A percentile compares a stretch with the other conserved stretches of the same genome.
phyloP scores from a whole-genome alignment of 805 yeast genomes.

The Candida yuanshanica region DNA sequence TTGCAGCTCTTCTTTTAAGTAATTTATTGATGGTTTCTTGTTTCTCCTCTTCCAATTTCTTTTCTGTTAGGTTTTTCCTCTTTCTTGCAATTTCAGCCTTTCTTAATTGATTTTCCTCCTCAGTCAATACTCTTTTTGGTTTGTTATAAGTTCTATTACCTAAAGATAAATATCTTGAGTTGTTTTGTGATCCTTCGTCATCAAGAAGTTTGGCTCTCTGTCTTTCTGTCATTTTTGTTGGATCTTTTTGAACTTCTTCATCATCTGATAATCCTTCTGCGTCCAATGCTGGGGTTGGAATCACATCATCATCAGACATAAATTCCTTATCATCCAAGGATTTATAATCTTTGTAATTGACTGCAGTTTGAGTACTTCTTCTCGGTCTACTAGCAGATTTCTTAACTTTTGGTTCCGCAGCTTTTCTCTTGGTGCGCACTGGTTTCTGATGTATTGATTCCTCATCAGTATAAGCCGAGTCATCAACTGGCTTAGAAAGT shows the following conservation, averaged over 20 bases:
- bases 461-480: conserved; percentile 1
- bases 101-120: conserved; percentile 75
- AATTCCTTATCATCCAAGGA: conserved; percentile 12
- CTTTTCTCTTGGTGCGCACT: not conserved
- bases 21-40: conserved; percentile 85
- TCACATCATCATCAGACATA: conserved; percentile 13
- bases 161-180: conserved; percentile 10
- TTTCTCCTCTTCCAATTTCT: conserved; percentile 86
- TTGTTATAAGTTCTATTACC: conserved; percentile 23
- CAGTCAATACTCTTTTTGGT: conserved; percentile 55
- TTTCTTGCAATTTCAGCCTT: conserved; percentile 86
- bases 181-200: not conserved
- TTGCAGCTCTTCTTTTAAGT: conserved; percentile 76
- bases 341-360: conserved; percentile 1
- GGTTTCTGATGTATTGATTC: not conserved
- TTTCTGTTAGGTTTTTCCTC: conserved; percentile 77
- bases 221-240: conserved; percentile 25
- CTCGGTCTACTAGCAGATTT: conserved; percentile 1
- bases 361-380: conserved; percentile 1
- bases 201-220: conserved; percentile 19
- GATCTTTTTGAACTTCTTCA: conserved; percentile 15
- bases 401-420: not conserved
- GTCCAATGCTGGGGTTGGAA: conserved; percentile 22
- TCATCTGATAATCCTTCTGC: conserved; percentile 20
- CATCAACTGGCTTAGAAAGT: conserved; percentile 2